These are phyloP conservation scores for Paxillus rubicundulus DNA, from an alignment of 768 basidiomycete genomes.

Conservation along the genomic window DNA sequence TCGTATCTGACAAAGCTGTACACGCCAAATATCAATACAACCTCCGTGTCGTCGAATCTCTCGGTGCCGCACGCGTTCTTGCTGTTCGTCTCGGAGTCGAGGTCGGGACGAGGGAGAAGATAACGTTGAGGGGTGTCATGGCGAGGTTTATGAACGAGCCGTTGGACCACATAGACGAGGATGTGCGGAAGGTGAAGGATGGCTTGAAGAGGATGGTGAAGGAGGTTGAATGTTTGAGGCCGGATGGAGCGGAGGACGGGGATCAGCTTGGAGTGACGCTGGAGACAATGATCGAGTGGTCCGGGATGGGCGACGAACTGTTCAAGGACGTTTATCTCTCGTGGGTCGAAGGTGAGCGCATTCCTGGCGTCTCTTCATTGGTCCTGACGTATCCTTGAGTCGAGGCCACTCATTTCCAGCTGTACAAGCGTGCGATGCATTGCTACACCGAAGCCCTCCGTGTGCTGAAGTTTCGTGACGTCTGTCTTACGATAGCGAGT, in stretches of 20 bases:
- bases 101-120: constrained; percentile 39
- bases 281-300: constrained; percentile 69
- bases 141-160: constrained; percentile 51
- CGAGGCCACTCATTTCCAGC: constrained; percentile 75
- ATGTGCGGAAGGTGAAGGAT: constrained; percentile 43
- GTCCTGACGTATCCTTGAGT: constrained; percentile 34
- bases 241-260: constrained; percentile 32
- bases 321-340: constrained; percentile 72
- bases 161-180: constrained; percentile 36
- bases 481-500: constrained; percentile 50
- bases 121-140: constrained; percentile 68
- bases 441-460: constrained; percentile 78
- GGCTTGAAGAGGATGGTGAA: constrained; percentile 46
- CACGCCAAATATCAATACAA: constrained; percentile 82
- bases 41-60: constrained; percentile 87
- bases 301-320: constrained; percentile 49
- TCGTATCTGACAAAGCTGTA: constrained; percentile 76
- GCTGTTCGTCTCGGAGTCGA: constrained; percentile 53
- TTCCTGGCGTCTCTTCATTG: background rate
- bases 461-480: constrained; percentile 72
- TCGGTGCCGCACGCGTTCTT: constrained; percentile 74
- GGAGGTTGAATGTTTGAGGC: constrained; percentile 54
- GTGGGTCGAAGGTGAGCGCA: constrained; percentile 69
- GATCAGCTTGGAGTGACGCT: constrained; percentile 63
- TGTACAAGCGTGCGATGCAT: constrained; percentile 81